phyloP scores from a whole-genome alignment of 2,329 filamentous ascomycete genomes.

The Aspergillus melleus region DNA sequence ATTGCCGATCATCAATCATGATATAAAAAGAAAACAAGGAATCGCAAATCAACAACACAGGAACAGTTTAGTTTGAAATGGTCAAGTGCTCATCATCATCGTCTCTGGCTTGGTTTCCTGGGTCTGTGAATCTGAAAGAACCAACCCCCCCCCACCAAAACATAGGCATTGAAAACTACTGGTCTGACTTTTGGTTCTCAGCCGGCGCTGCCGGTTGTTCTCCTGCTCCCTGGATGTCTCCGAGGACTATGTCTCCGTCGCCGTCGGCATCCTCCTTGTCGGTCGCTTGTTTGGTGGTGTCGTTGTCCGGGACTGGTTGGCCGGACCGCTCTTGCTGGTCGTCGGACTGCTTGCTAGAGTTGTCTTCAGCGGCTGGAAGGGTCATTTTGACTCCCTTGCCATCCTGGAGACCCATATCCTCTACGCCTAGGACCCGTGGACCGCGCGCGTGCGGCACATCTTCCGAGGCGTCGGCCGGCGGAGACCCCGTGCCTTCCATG shows the following conservation, averaged over 20 bases:
- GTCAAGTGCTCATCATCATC: not conserved
- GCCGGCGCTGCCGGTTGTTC: constrained; percentile 14
- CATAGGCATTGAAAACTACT: not conserved
- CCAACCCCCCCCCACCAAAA: not conserved
- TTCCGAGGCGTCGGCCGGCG: constrained; percentile 57
- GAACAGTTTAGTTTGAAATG: not conserved
- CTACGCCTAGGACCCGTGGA: constrained; percentile 78
- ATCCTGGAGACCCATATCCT: constrained; percentile 78
- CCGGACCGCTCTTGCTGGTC: not conserved
- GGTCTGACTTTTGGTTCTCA: not conserved
- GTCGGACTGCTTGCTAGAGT: constrained; percentile 3
- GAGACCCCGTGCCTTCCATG: constrained; percentile 19
- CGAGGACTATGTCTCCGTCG: constrained; percentile 42
- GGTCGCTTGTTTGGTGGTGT: constrained; percentile 11
- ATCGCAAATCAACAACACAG: not conserved
- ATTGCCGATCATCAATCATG: constrained; percentile 17
- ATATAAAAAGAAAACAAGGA: constrained; percentile 5
- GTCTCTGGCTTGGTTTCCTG: not conserved
- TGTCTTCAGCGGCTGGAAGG: constrained; percentile 25
- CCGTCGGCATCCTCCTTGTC: constrained; percentile 17
- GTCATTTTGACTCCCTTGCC: constrained; percentile 48
- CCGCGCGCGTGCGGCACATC: constrained; percentile 75
- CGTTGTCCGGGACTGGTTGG: constrained; percentile 5
- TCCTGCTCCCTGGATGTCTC: constrained; percentile 26
- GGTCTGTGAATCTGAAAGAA: not conserved